Conservation (phyloP, 352 stramenopile species). For the Aphanomyces cochlioides region DNA sequence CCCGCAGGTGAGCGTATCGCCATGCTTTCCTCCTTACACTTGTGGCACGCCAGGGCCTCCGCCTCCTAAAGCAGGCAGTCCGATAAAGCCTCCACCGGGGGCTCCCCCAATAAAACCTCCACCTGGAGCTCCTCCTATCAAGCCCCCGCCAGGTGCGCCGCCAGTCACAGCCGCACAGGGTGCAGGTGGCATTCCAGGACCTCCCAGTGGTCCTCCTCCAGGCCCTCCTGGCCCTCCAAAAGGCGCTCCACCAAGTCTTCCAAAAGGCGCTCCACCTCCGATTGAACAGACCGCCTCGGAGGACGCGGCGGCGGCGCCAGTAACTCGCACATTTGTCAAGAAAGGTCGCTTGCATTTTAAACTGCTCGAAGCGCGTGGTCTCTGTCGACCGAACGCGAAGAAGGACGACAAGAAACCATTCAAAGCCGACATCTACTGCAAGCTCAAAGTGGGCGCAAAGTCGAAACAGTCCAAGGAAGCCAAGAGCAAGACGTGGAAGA, state of each 20-base stretch:
- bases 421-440: constrained; percentile 77
- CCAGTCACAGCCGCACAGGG: constrained; percentile 32
- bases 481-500: constrained; percentile 84
- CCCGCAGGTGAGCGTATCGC: constrained; percentile 6
- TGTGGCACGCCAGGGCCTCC: too few species aligned
- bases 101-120: constrained; percentile 30
- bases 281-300: constrained; percentile 4
- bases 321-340: constrained; percentile 49
- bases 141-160: constrained; percentile 31
- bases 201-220: constrained; percentile 35
- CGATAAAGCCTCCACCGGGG: constrained; percentile 32
- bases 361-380: constrained; percentile 55
- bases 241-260: constrained; percentile 34
- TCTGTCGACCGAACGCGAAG: constrained; percentile 52
- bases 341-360: constrained; percentile 67
- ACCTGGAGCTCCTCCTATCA: constrained; percentile 29
- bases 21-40: background rate
- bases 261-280: constrained; percentile 43
- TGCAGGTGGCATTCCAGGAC: constrained; percentile 22
- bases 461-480: constrained; percentile 59
- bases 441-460: constrained; percentile 67
- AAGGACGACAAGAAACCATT: constrained; percentile 57
- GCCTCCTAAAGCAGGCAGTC: background rate
- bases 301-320: background rate
- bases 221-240: constrained; percentile 36